Percentiles rank a stretch among this genome's conserved stretches.
Evolutionary conservation across 257 asterid species (phyloP).

Genomic region (Solanum ahanhuiri): DNA sequence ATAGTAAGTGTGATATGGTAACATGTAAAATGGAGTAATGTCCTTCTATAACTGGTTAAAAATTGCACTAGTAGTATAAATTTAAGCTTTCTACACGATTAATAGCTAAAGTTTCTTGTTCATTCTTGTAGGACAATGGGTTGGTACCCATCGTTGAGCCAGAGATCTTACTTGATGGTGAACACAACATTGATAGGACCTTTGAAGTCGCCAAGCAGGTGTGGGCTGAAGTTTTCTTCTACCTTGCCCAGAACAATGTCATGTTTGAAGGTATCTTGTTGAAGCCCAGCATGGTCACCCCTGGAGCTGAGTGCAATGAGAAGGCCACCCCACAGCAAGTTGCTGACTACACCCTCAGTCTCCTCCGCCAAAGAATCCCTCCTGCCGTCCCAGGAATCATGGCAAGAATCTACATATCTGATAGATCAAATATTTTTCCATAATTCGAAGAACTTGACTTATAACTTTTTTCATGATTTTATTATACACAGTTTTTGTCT

Average conservation of each 20-base stretch:
- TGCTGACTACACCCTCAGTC: conserved; percentile 54
- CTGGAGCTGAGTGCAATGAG: conserved; percentile 58
- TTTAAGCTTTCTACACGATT: not conserved
- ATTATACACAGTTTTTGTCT: conserved; percentile 39
- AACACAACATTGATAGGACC: conserved; percentile 58
- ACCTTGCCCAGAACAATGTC: conserved; percentile 61
- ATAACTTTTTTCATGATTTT: not conserved
- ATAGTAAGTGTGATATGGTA: not conserved
- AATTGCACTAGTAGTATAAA: not conserved
- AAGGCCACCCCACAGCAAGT: conserved; percentile 51
- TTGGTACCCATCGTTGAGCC: conserved; percentile 84
- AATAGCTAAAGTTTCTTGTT: not conserved
- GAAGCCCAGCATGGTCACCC: conserved; percentile 81
- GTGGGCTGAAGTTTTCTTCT: conserved; percentile 77
- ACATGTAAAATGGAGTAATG: not conserved
- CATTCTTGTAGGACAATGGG: conserved; percentile 52
- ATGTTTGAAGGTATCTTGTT: conserved; percentile 63
- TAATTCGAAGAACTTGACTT: not conserved
- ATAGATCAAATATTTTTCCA: not conserved
- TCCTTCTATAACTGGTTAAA: not conserved
- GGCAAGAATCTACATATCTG: conserved; percentile 24
- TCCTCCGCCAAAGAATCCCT: conserved; percentile 59
- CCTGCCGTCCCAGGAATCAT: conserved; percentile 75
- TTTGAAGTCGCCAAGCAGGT: conserved; percentile 58
- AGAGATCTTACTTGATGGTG: conserved; percentile 68